Conservation (phyloP, 805 yeast species). For the Aciculoconidium aculeatum region DNA sequence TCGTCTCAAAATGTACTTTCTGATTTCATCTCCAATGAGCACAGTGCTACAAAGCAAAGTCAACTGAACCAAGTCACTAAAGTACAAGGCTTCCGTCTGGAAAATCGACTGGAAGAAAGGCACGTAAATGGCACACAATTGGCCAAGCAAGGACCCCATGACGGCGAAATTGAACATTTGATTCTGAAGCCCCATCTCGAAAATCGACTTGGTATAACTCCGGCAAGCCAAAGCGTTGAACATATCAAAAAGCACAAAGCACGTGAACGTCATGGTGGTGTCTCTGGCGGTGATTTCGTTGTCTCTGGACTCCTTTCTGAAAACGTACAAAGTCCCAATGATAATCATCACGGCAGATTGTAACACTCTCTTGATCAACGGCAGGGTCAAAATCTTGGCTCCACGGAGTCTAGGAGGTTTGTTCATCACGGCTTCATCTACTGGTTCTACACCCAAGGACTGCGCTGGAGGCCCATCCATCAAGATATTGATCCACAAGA, state of each 20-base stretch:
- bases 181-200: slow-evolving; percentile 76
- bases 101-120: slow-evolving; percentile 90
- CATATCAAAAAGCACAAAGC: slow-evolving; percentile 94
- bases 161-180: slow-evolving; percentile 93
- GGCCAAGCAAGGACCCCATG: slow-evolving; percentile 81
- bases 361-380: slow-evolving; percentile 64
- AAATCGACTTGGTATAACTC: slow-evolving; percentile 76
- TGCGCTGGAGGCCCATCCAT: slow-evolving; percentile 99
- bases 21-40: slow-evolving; percentile 75
- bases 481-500: slow-evolving; percentile 91
- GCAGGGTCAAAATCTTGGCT: slow-evolving; percentile 73
- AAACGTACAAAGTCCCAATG: slow-evolving; percentile 81
- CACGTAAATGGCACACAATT: slow-evolving; percentile 85
- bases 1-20: slow-evolving; percentile 47
- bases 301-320: slow-evolving; percentile 81
- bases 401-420: slow-evolving; percentile 91
- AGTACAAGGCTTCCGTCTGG: slow-evolving; percentile 85
- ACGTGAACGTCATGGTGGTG: slow-evolving; percentile 97
- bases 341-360: slow-evolving; percentile 75
- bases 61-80: slow-evolving; percentile 65
- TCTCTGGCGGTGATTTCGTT: slow-evolving; percentile 84
- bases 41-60: slow-evolving; percentile 68
- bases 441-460: slow-evolving; percentile 95
- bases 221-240: slow-evolving; percentile 94
- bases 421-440: slow-evolving; percentile 90